Evolutionary conservation across 441 rosid genomes (phyloP).

Genomic region (Erysimum cheiri): DNA sequence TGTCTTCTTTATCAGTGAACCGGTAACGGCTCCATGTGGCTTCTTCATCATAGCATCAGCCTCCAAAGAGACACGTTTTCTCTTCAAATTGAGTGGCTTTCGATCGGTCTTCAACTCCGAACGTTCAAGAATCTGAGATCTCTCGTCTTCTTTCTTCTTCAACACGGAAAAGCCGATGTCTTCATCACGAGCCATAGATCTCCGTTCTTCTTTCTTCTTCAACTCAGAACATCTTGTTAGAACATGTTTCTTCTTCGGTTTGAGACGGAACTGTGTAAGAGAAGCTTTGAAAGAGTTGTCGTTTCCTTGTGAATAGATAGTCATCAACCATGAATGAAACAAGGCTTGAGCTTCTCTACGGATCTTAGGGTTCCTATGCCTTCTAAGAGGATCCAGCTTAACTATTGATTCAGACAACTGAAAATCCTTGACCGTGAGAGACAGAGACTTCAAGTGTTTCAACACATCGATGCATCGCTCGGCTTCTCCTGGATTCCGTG

Average conservation of each 20-base stretch:
- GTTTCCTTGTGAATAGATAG: constrained; percentile 18
- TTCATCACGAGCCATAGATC: background rate
- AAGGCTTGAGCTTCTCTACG: constrained; percentile 23
- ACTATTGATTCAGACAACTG: background rate
- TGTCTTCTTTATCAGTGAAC: background rate
- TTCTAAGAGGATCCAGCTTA: constrained; percentile 13
- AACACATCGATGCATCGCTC: constrained; percentile 15
- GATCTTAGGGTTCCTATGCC: constrained; percentile 28
- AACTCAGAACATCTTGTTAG: background rate
- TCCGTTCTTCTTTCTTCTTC: background rate
- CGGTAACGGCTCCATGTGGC: background rate
- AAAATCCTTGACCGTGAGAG: constrained; percentile 5
- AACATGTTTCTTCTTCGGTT: background rate
- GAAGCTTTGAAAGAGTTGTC: background rate
- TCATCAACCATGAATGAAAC: constrained; percentile 26
- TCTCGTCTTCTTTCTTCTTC: background rate
- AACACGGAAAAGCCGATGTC: background rate
- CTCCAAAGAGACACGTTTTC: background rate
- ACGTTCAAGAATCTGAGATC: background rate
- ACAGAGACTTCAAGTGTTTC: background rate
- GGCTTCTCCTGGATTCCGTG: background rate
- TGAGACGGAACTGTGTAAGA: background rate
- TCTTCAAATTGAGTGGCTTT: constrained; percentile 1
- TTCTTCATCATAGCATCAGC: background rate
- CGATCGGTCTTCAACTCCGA: background rate